Base-by-base conservation (phyloP, 768 basidiomycete genomes). In the Neoboletus brunneissimus region DNA sequence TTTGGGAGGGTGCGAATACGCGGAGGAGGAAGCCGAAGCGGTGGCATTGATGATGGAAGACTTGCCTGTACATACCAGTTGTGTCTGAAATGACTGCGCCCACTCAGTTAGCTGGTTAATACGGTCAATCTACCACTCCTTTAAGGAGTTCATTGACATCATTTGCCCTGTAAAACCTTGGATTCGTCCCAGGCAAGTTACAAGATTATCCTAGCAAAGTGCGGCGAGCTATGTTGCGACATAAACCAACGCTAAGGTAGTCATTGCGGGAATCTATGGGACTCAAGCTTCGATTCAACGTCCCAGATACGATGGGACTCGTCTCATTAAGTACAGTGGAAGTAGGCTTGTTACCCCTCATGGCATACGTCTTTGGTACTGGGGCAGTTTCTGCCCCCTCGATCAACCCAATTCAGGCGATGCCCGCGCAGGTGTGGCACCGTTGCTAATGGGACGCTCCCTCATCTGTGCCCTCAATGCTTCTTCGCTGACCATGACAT, bases 401-500 rank as follows among this genome's bases (percentile, higher is more conserved):
- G 35, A 48, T 48, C 57, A 71, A 54, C 59, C 54, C 44, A 59
- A 44, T 46, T 64, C 61, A 20, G 63, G 68, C 12, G 63, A 63
- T 12, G 57, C 59, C 46, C 69, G 57, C 32, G 51, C 53, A 10
- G 71, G 63, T 35, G 71, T 64, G 37, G 56, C 64, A 7, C 55
- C 48, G 5, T 40, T 67, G 51, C 53, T 64, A 29, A 72, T 44
- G 5, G 71, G 71, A 42, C 67, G 72, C 51, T 73, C 69, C 58
- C 53, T 66, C 52, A 60, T 69, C 51, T 66, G 57, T 43, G 68
- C 68, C 60, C 80, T 79, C 61, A 89, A 72, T 49, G 66, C 71
- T 32, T 78, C 81, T 70, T 92, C 91, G 61, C 78, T 77, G 15
- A 90, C 79, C 91, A 92, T 92, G 18, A 87, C 74, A 16, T 79